Evolutionary conservation across 1,284 basidiomycete species (phyloP).

Genomic region (Tremellales sp.): DNA sequence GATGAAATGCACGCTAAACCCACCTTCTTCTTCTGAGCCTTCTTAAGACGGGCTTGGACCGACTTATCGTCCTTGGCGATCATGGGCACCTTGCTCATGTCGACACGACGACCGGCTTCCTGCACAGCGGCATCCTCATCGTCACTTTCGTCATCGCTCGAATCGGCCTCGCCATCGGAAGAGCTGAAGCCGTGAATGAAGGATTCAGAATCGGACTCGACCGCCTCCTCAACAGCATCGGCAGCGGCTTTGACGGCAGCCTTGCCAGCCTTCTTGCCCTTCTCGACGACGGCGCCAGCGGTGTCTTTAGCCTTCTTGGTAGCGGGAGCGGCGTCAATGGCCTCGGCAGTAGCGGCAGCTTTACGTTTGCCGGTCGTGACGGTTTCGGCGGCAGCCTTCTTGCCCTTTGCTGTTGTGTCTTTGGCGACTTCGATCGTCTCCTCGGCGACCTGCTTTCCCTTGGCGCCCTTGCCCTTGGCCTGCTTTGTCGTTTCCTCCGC

Average conservation of each 20-base stretch:
- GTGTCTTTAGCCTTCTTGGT: constrained; percentile 22
- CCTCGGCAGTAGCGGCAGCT: background rate
- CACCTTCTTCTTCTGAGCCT: constrained; percentile 73
- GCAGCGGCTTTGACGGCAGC: constrained; percentile 17
- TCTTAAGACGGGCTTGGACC: constrained; percentile 74
- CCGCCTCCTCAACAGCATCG: constrained; percentile 21
- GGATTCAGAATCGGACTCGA: constrained; percentile 47
- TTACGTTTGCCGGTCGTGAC: background rate
- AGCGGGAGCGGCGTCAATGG: background rate
- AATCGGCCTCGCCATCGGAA: constrained; percentile 59
- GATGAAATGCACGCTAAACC: constrained; percentile 40
- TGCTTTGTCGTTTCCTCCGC: background rate
- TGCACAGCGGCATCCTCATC: constrained; percentile 52
- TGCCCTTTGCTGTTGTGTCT: background rate
- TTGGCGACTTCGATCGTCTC: background rate
- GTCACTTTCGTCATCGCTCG: constrained; percentile 71
- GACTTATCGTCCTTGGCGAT: constrained; percentile 77
- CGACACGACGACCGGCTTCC: constrained; percentile 50
- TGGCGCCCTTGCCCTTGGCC: background rate
- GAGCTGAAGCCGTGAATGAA: constrained; percentile 64
- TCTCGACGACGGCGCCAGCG: constrained; percentile 16
- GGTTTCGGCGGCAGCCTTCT: background rate
- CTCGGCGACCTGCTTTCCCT: constrained; percentile 3
- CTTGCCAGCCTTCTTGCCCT: constrained; percentile 24
- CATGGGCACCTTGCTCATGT: constrained; percentile 69